Conservation (phyloP, 306 rosid genomes). For the Acacia acuminata region DNA sequence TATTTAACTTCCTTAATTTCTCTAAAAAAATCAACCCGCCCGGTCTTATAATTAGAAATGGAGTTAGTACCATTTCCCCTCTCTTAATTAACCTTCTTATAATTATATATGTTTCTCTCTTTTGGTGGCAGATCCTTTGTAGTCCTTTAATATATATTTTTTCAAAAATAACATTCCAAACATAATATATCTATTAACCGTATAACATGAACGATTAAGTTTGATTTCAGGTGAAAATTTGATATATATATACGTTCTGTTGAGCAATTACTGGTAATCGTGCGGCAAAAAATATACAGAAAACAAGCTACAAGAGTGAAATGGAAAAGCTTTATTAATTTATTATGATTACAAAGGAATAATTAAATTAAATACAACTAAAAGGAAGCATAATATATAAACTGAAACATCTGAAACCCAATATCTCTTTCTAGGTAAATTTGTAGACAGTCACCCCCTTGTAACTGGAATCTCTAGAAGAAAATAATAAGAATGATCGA, state of each 20-base stretch:
- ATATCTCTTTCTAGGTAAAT: neutral
- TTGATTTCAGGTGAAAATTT: neutral
- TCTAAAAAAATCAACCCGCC: too few species aligned
- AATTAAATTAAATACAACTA: slow-evolving; percentile 27
- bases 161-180: neutral
- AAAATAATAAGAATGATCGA: slow-evolving; percentile 30
- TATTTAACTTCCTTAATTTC: too few species aligned
- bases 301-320: neutral
- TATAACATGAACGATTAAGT: neutral
- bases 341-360: slow-evolving; percentile 39
- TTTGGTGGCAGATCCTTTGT: neutral
- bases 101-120: neutral
- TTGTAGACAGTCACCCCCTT: slow-evolving; percentile 64
- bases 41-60: too few species aligned
- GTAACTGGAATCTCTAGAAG: slow-evolving; percentile 54
- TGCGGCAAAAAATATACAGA: neutral
- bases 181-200: too few species aligned
- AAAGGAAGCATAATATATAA: neutral
- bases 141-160: neutral
- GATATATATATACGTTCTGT: neutral
- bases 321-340: neutral
- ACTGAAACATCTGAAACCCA: neutral
- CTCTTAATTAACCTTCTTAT: neutral
- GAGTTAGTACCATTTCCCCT: neutral
- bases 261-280: neutral